A percentile compares a stretch with the other conserved stretches of the same genome.
phyloP scores from a whole-genome alignment of 169 alveolate genomes.

The Eimeria mitis region DNA sequence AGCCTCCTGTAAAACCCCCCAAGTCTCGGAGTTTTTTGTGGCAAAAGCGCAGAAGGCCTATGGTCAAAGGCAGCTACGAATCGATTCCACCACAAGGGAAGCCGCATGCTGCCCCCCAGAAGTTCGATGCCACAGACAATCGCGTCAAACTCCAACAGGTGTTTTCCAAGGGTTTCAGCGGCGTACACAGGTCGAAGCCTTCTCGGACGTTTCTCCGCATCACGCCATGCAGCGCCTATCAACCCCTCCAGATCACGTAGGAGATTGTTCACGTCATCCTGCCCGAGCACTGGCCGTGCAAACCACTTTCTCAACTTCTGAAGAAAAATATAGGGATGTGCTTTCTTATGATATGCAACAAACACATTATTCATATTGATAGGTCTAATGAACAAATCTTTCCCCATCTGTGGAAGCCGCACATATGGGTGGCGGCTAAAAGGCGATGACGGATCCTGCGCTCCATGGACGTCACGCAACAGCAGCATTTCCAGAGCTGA shows the following conservation, averaged over 20 bases:
- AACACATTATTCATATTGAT: neutral
- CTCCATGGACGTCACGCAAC: neutral
- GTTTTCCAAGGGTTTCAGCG: neutral
- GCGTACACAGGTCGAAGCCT: neutral
- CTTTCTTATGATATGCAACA: neutral
- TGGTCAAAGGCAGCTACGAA: neutral
- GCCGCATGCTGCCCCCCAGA: neutral
- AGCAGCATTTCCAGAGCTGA: neutral
- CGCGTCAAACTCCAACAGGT: neutral
- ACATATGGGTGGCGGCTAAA: constrained; percentile 1
- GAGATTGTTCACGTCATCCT: neutral
- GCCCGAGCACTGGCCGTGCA: neutral
- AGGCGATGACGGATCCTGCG: neutral
- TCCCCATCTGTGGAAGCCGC: constrained; percentile 16
- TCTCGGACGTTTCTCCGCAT: neutral
- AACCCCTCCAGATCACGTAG: neutral
- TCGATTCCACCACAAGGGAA: neutral
- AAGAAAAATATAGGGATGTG: neutral
- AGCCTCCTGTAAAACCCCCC: neutral
- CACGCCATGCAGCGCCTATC: neutral
- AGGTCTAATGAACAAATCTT: neutral
- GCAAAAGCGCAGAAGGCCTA: neutral
- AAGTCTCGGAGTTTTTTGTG: neutral
- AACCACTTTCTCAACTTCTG: neutral
- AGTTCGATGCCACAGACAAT: neutral